phyloP scores from a whole-genome alignment of 768 basidiomycete genomes.

The Floccularia luteovirens region DNA sequence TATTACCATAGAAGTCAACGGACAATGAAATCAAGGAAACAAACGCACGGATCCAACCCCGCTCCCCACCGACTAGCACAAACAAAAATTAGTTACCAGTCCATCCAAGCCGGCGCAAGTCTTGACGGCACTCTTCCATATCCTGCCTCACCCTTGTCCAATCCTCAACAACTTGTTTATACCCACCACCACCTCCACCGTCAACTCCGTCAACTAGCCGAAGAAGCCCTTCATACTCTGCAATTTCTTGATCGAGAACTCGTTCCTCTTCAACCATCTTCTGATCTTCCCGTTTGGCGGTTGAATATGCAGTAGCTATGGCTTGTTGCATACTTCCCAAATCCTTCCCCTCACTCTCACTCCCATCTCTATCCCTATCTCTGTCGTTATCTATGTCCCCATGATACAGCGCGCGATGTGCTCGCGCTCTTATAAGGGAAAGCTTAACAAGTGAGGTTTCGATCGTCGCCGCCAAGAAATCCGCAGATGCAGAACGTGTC shows the following conservation, averaged over 20 bases:
- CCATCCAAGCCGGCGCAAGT: slow-evolving; percentile 44
- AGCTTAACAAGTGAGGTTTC: slow-evolving; percentile 42
- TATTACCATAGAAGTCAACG: no score
- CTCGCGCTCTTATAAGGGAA: slow-evolving; percentile 32
- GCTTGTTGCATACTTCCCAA: slow-evolving; percentile 29
- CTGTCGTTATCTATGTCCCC: no score
- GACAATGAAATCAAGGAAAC: no score
- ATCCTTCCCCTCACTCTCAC: slow-evolving; percentile 10
- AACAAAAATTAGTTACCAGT: slow-evolving; percentile 38
- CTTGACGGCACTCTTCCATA: slow-evolving; percentile 39
- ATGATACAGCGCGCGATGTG: slow-evolving; percentile 30
- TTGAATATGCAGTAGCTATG: slow-evolving; percentile 19
- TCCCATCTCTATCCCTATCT: no score
- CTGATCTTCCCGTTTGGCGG: slow-evolving; percentile 25
- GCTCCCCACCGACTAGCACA: no score
- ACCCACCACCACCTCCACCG: slow-evolving; percentile 31
- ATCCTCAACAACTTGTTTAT: slow-evolving; percentile 38
- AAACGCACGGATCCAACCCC: no score
- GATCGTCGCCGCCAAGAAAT: slow-evolving; percentile 34
- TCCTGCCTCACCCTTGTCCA: slow-evolving; percentile 39
- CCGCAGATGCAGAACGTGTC: slow-evolving; percentile 24
- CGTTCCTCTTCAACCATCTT: slow-evolving; percentile 26
- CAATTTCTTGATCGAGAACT: slow-evolving; percentile 28
- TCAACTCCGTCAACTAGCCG: slow-evolving; percentile 34
- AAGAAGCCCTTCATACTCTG: slow-evolving; percentile 33